Conservation (phyloP, 805 yeast species). For the Pichia membranifaciens region DNA sequence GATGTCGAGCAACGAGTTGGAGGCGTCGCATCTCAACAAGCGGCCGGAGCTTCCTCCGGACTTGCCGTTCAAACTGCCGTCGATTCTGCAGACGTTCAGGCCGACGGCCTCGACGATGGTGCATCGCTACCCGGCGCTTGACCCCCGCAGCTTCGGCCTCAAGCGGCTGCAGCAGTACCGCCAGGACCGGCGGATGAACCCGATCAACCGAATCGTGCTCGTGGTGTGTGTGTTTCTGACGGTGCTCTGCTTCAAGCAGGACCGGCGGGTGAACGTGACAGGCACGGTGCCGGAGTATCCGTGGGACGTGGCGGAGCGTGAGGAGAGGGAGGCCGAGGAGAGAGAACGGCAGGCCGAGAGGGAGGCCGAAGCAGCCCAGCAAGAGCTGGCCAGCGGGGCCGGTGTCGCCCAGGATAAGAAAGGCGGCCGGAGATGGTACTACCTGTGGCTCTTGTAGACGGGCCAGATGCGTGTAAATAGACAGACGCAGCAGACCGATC, state of each 20-base stretch:
- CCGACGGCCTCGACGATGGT: constrained; percentile 30
- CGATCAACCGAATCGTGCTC: constrained; percentile 48
- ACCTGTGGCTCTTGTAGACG: constrained; percentile 39
- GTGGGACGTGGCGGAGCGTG: constrained; percentile 20
- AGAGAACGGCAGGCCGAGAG: not conserved
- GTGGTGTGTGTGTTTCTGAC: constrained; percentile 43
- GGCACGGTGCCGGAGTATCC: constrained; percentile 30
- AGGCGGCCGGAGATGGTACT: constrained; percentile 40
- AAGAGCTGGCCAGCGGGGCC: not conserved
- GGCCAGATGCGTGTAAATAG: too few species aligned
- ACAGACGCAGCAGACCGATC: too few species aligned
- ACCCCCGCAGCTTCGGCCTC: constrained; percentile 33
- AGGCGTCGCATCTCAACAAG: constrained; percentile 12
- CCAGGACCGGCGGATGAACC: constrained; percentile 51
- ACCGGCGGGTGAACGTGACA: constrained; percentile 32
- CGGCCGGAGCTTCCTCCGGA: constrained; percentile 43
- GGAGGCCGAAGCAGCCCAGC: constrained; percentile 8
- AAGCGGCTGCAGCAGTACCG: constrained; percentile 39
- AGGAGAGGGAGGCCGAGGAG: constrained; percentile 13
- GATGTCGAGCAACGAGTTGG: constrained; percentile 8
- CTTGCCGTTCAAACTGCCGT: constrained; percentile 48
- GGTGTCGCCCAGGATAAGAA: not conserved
- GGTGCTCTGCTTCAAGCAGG: constrained; percentile 49
- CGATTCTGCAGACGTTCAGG: constrained; percentile 22
- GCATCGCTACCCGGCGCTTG: constrained; percentile 32